phyloP scores from a whole-genome alignment of 2,329 filamentous ascomycete genomes.

The Colletotrichum tamarilloi region DNA sequence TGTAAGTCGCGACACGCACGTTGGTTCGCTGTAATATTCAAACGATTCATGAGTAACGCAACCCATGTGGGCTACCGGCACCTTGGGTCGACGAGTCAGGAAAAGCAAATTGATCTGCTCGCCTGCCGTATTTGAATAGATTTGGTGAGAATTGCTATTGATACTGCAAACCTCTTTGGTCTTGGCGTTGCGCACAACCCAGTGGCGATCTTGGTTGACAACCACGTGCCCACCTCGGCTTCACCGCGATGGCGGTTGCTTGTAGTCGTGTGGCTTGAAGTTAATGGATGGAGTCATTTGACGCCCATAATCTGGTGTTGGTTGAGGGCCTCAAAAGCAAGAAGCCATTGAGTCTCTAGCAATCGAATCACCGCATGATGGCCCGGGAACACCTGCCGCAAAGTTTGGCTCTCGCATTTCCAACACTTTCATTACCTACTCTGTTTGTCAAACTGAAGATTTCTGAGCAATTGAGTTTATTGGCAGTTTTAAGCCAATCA shows the following conservation, averaged over 20 bases:
- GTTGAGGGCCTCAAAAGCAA: neutral
- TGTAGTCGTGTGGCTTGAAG: neutral
- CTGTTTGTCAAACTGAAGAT: neutral
- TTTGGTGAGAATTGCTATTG: no score
- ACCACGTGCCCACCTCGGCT: neutral
- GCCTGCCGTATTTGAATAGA: no score
- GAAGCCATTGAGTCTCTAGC: neutral
- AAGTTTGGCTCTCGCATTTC: neutral
- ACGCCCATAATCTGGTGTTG: neutral
- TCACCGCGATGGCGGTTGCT: neutral
- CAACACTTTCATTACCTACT: neutral
- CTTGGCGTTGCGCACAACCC: no score
- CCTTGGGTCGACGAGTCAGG: no score
- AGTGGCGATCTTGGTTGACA: no score
- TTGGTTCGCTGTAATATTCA: no score
- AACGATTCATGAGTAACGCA: no score
- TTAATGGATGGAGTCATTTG: neutral
- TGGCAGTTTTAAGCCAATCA: neutral
- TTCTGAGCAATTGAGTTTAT: neutral
- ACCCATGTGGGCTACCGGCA: no score
- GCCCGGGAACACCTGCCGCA: neutral
- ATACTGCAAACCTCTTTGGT: no score
- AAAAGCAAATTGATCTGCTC: no score
- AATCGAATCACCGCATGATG: neutral
- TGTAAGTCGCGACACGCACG: no score